Base-by-base conservation (phyloP, 2,329 filamentous ascomycete species). In the Neopestalotiopsis sp. region DNA sequence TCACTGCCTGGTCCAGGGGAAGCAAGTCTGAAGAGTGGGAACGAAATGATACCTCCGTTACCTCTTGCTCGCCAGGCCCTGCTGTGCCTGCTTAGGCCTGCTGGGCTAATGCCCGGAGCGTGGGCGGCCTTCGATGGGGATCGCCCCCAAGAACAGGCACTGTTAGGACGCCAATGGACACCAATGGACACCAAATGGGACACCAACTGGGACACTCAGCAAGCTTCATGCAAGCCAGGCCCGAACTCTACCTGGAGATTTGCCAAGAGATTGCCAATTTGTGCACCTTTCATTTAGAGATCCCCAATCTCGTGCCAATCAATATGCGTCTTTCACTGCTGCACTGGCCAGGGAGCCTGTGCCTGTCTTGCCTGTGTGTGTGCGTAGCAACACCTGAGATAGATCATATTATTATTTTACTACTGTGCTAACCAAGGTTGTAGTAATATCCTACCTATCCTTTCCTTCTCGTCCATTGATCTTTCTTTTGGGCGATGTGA, bases 31-130 rank as follows among this genome's bases (percentile, higher is more conserved):
- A 24, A 52, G 59, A 40, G 59, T 62, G 63, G 63, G 49, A 63
- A 28, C 32, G 30, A 57, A 57, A 66, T 66, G 63, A 66, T 66
- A 66, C 63, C 63, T 28, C 63, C 63, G 56, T 40, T 42, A 52
- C 14, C 63, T 30, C 14, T 32, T 30, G 32, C 20, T 52, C 6
- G 10, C 45, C 9, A 20, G n/a, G 24, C 24, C 24, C 24, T 28
- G 24, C 24, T 28, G 24, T 28, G 24, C 24, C 24, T 28, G 24
- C 24, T 28, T 28, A 28, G 24, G 45, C 45, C 20, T n/a, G 5
- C 5, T 20, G n/a, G n/a, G 17, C 45, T n/a, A 52, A 52, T 52
- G 45, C 45, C 45, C 45, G 45, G 14, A n/a, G 17, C 45, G 20
- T 24, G 45, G 45, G 45, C 45, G 45, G 45, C 45, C 45, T n/a